Evolutionary conservation across 2,329 filamentous ascomycete species (phyloP), one percentile per base, ranked within the genome.

Genomic region (Colletotrichum eremochloae): DNA sequence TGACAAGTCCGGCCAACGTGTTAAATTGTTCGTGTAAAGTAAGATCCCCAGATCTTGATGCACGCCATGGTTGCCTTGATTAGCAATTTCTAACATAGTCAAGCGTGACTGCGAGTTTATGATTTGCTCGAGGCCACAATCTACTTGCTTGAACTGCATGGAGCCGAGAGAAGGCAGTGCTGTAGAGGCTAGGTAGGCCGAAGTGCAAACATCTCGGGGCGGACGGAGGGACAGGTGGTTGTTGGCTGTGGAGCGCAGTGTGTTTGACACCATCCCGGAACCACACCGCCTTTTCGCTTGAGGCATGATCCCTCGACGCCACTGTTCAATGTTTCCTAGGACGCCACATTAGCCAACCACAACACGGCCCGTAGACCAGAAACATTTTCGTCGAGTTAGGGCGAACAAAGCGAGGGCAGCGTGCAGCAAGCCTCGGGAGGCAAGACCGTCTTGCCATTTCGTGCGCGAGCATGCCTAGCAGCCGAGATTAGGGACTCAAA

Each of bases 211-310:
- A 62, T 52, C 60, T 72, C 55, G 60, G 55, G 60, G 63, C 53
- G 53, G 53, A 65, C 64, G 33, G 42, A 70, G 52, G 57, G 55
- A 73, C 64, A n/a, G 46, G 36, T 42, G 40, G 20, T 58, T 48
- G 50, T 71, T 67, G 55, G 72, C 58, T 71, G 50, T 63, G 55
- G 44, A 71, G 55, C 64, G 73, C 42, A 57, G 52, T 57, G 55
- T 62, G 55, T 20, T 66, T 58, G 63, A 74, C 73, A 74, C 71
- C 73, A 73, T 44, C 48, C 46, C 56, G 31, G 53, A 48, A 67
- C 53, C 71, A 74, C 75, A 76, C 75, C 75, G 75, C 75, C 73
- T 75, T 76, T 76, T 76, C 68, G 50, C 52, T 68, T 57, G 61
- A 67, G 57, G 56, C 69, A 66, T 66, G 18, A 62, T 64, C 65